Evolutionary conservation across 208 protist genomes (phyloP).

Genomic region (Leishmania braziliensis): DNA sequence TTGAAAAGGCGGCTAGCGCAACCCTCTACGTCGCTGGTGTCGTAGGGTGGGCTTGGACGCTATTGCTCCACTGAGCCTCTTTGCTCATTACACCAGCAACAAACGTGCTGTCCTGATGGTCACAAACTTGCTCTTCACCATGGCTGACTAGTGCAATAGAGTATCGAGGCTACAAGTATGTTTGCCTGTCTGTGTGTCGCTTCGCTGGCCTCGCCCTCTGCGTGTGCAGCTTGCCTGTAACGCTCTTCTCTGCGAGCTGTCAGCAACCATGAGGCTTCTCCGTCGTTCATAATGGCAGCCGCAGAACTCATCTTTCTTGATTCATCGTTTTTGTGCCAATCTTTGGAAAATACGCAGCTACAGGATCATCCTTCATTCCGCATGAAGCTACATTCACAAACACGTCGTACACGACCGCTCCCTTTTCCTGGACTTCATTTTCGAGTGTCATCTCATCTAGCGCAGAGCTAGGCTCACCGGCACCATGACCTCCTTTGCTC

Average conservation of each 20-base stretch:
- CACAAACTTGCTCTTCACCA: not conserved
- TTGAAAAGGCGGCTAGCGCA: constrained; percentile 6
- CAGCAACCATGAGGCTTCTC: not conserved
- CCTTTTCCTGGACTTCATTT: not conserved
- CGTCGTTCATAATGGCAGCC: not conserved
- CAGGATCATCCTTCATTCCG: not conserved
- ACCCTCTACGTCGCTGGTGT: constrained; percentile 21
- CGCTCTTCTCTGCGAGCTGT: not conserved
- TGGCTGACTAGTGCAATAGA: not conserved
- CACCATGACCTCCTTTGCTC: constrained; percentile 36
- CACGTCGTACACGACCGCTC: not conserved
- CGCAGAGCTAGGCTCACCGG: not conserved
- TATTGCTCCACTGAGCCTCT: constrained; percentile 3
- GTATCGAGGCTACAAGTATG: not conserved
- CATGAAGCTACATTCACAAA: not conserved
- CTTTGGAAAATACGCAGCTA: not conserved
- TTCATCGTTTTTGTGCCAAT: not conserved
- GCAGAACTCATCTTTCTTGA: no score
- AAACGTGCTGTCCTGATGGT: not conserved
- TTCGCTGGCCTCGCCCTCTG: not conserved
- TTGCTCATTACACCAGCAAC: not conserved
- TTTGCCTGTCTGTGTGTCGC: no score
- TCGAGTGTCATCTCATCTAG: not conserved
- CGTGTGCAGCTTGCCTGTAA: not conserved
- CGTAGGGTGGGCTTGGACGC: constrained; percentile 17